Evolutionary conservation across 164 flowering plant species (phyloP).

Genomic region (Liquidambar formosana): DNA sequence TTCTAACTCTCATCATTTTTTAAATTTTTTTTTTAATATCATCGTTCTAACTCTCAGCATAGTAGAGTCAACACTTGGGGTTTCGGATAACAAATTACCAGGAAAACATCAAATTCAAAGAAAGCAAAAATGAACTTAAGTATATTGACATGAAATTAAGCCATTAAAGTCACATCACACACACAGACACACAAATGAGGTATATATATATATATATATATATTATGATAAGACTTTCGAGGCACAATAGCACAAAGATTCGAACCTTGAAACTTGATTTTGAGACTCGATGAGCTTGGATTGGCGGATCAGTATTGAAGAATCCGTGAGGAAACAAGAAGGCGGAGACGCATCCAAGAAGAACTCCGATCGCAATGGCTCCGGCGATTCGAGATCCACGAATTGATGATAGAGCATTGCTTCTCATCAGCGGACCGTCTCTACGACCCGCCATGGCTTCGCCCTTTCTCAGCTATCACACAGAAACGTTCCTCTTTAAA

Average conservation of each 20-base stretch:
- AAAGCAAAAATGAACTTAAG: not conserved
- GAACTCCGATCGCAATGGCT: constrained; percentile 64
- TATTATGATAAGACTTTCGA: too few species aligned
- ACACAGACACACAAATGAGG: not conserved
- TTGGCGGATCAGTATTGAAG: constrained; percentile 30
- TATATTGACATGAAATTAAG: not conserved
- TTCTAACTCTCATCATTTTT: too few species aligned
- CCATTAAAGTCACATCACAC: not conserved
- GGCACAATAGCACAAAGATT: not conserved
- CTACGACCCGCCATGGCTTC: constrained; percentile 56
- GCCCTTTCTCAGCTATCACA: not conserved
- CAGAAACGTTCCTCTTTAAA: not conserved
- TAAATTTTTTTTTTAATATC: too few species aligned
- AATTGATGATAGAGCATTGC: constrained; percentile 28
- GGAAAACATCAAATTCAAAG: not conserved
- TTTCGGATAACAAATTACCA: not conserved
- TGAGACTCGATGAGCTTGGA: constrained; percentile 14
- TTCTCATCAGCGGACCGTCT: constrained; percentile 51
- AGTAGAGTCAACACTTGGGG: not conserved
- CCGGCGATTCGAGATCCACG: constrained; percentile 53
- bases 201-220: too few species aligned
- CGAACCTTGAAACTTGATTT: constrained; percentile 47
- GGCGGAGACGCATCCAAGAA: constrained; percentile 71
- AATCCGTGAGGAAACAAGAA: constrained; percentile 68
- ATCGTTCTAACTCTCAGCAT: too few species aligned